Base-by-base conservation (phyloP, 805 yeast genomes). In the Barnettozyma botsteinii region DNA sequence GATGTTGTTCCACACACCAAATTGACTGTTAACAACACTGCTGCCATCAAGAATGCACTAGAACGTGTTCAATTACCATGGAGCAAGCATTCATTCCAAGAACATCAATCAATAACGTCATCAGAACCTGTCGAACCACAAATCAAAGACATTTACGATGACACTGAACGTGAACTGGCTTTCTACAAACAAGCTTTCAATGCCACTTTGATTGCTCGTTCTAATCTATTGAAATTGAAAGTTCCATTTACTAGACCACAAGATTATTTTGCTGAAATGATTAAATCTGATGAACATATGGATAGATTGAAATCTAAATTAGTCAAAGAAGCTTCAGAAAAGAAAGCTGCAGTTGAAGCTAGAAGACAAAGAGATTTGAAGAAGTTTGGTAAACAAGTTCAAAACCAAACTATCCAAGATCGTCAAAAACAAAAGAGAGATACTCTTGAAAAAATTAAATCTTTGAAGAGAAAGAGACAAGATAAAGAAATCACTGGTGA, bases 251-350 rank as follows among this genome's bases (percentile, higher is more conserved):
- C 94, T 22, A 78, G 98, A 62, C 99, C 99, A 27, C 67, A 77
- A 55, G 98, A 93, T 61, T 93, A 86, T 63, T 93, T 93, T 67
- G 99, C 98, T 15, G 98, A 93, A 66, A 93, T 93, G 98, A 85
- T 88, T 45, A 93, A 93, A 69, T 81, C 89, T 40, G 98, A 93
- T 63, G 96, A 87, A 62, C 99, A 93, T 64, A 93, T 93, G 98
- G 96, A 87, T 57, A 85, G 79, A 65, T 74, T 93, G 58, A 88
- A 86, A 71, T 67, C 70, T 56, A 87, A 85, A 64, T 72, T 91
- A 52, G 71, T 88, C 32, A 73, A 77, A 48, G 96, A 87, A 60
- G 83, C 82, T 23, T 72, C 81, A 41, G 84, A 82, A 61, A 86
- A 86, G 77, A 85, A 83, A 64, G 96, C 95, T 1, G 73, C 88